Evolutionary conservation across 139 green algal species (phyloP).

Genomic region (Edaphochlamys debaryana): DNA sequence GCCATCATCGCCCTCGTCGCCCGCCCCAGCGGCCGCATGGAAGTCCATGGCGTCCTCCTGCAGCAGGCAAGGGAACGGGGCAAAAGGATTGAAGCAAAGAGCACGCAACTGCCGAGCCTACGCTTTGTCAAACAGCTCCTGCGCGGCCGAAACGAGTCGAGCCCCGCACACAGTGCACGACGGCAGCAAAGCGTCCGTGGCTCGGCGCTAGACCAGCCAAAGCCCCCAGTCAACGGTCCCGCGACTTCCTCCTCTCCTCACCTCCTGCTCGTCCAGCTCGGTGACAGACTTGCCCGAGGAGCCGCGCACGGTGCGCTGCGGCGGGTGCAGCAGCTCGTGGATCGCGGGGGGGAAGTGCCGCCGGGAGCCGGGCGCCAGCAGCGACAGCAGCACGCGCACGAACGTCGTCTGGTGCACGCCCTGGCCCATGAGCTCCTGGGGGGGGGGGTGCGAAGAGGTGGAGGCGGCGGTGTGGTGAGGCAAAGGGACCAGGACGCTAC

Average conservation of each 20-base stretch:
- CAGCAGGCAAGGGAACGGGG: no score
- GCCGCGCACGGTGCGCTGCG: constrained; percentile 48
- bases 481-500: no score
- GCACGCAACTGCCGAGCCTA: no score
- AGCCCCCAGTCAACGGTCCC: no score
- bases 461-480: no score
- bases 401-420: constrained; percentile 59
- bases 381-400: constrained; percentile 73
- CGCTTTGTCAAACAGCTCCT: no score
- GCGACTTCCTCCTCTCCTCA: no score
- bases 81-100: no score
- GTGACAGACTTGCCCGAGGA: constrained; percentile 47
- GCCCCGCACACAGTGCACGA: no score
- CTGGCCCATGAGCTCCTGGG: constrained; percentile 70
- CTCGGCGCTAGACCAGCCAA: no score
- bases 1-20: constrained; percentile 12
- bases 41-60: constrained; percentile 39
- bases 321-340: constrained; percentile 64
- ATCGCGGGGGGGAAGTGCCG: constrained; percentile 75
- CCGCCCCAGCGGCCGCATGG: background rate
- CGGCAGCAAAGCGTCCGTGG: no score
- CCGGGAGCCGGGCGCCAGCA: constrained; percentile 72
- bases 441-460: background rate
- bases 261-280: constrained; percentile 50
- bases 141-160: no score